Percentiles rank a stretch among this genome's conserved stretches.
These are phyloP conservation scores for Microascus cirrosus DNA, from an alignment of 2,329 filamentous ascomycete species.

Conservation along the genomic window DNA sequence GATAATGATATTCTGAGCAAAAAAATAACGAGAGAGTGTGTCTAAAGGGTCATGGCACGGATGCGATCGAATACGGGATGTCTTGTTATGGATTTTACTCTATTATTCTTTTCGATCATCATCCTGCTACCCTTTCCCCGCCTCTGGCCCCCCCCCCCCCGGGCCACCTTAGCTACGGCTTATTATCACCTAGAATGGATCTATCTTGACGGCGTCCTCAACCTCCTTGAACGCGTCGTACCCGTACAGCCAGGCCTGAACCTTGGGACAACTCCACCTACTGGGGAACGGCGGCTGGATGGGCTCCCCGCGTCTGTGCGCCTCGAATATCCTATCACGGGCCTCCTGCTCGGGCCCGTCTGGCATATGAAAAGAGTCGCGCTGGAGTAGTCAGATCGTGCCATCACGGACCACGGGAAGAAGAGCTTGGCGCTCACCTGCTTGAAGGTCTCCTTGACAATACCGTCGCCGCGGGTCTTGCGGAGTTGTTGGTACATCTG, in stretches of 20 bases:
- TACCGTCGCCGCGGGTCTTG: slow-evolving; percentile 33
- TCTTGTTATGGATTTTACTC: too few relatives aligned
- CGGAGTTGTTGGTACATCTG: slow-evolving; percentile 40
- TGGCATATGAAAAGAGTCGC: slow-evolving; percentile 1
- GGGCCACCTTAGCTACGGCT: too few relatives aligned
- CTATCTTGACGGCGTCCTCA: slow-evolving; percentile 17
- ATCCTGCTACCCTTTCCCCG: too few relatives aligned
- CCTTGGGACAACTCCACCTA: slow-evolving; percentile 43
- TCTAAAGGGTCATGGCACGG: too few relatives aligned
- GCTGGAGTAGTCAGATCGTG: background rate
- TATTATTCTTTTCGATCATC: too few relatives aligned
- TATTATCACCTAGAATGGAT: background rate
- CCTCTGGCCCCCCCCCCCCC: too few relatives aligned
- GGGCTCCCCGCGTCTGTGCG: slow-evolving; percentile 17
- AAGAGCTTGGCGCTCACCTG: slow-evolving; percentile 12
- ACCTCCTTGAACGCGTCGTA: slow-evolving; percentile 50
- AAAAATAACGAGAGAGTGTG: too few relatives aligned
- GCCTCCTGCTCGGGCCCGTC: slow-evolving; percentile 4
- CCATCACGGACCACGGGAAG: background rate
- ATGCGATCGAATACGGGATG: too few relatives aligned
- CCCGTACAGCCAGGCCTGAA: slow-evolving; percentile 54
- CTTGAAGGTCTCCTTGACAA: slow-evolving; percentile 15
- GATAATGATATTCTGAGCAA: too few relatives aligned
- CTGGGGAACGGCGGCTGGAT: slow-evolving; percentile 45
- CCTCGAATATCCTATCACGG: slow-evolving; percentile 33